Percentiles rank a stretch among this genome's conserved stretches.
Conservation (phyloP, 129 eudicot species). For the Centaurea solstitialis region DNA sequence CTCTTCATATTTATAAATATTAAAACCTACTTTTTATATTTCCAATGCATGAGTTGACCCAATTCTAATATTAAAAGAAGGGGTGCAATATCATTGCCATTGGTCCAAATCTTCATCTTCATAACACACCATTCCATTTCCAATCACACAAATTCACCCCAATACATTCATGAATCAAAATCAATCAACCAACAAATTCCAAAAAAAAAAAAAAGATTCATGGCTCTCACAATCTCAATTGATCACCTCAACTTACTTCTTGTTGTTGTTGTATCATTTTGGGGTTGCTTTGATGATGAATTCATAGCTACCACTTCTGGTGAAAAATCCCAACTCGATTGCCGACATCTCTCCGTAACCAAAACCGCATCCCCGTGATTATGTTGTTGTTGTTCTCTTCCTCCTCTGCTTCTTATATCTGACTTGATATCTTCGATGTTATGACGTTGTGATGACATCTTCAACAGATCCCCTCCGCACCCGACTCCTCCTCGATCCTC, state of each 20-base stretch:
- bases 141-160: constrained; percentile 2
- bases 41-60: too few species aligned
- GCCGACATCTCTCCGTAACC: constrained; percentile 29
- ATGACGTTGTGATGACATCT: constrained; percentile 69
- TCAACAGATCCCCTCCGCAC: constrained; percentile 51
- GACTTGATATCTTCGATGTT: constrained; percentile 68
- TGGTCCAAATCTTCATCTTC: not conserved
- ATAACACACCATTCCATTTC: constrained; percentile 15
- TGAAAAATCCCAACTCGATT: constrained; percentile 31
- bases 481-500: not conserved
- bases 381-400: constrained; percentile 48
- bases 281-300: not conserved
- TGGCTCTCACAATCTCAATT: constrained; percentile 15
- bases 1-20: too few species aligned
- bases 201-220: not conserved
- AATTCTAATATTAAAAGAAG: too few species aligned
- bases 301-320: not conserved
- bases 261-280: constrained; percentile 13
- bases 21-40: too few species aligned
- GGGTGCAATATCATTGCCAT: not conserved
- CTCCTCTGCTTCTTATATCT: constrained; percentile 63
- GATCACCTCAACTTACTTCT: constrained; percentile 46
- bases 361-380: constrained; percentile 32
- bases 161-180: constrained; percentile 17
- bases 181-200: constrained; percentile 4